Conservation (phyloP, 108 stramenopile species). For the Nannochloropsis gaditana region DNA sequence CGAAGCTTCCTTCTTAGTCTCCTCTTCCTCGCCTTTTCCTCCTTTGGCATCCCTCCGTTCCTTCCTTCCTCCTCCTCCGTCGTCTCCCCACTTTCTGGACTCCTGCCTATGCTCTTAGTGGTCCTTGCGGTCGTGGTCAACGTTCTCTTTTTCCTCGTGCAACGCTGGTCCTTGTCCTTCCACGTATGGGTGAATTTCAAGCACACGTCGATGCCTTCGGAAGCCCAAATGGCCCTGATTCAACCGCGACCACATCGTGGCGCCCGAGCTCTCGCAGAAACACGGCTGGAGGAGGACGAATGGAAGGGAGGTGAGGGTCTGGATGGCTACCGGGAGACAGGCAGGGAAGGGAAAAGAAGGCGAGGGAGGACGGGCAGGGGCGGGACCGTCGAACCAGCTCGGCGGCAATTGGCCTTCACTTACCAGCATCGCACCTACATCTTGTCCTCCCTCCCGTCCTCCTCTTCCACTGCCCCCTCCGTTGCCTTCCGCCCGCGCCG, state of each 20-base stretch:
- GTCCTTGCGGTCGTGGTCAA: background rate
- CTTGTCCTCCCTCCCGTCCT: background rate
- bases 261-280: background rate
- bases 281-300: background rate
- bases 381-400: background rate
- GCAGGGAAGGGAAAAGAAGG: background rate
- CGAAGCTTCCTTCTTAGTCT: background rate
- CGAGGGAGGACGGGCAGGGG: background rate
- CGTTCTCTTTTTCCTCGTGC: background rate
- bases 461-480: background rate
- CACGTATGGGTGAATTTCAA: background rate
- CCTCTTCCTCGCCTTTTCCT: background rate
- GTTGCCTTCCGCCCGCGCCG: conserved; percentile 4
- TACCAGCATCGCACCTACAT: conserved; percentile 8
- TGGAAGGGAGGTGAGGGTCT: background rate
- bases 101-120: background rate
- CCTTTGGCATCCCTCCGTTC: background rate
- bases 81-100: background rate
- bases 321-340: background rate
- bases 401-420: background rate
- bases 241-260: background rate
- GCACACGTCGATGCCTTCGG: background rate
- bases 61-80: background rate
- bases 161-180: background rate
- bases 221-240: background rate